These are phyloP conservation scores for Lizonia empirigonia DNA, from an alignment of 2,329 filamentous ascomycete genomes.

Conservation along the genomic window DNA sequence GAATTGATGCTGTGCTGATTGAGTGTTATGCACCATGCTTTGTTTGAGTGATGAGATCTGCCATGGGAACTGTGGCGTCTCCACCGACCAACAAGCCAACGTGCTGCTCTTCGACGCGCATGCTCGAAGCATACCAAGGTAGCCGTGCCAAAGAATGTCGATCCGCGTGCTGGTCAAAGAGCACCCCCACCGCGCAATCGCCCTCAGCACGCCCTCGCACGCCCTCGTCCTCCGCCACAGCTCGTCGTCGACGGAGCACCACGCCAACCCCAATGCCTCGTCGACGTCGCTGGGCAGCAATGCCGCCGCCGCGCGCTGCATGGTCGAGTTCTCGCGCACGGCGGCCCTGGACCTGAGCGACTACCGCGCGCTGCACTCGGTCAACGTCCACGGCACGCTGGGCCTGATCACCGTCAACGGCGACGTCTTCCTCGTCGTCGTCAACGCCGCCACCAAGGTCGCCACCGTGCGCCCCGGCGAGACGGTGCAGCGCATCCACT, in stretches of 20 bases:
- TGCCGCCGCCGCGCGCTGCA: conserved; percentile 65
- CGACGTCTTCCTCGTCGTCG: conserved; percentile 90
- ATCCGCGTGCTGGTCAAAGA: conserved; percentile 86
- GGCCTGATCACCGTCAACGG: conserved; percentile 82
- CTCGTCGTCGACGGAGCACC: conserved; percentile 63
- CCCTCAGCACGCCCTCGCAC: conserved; percentile 78
- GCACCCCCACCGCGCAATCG: conserved; percentile 84
- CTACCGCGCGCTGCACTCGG: conserved; percentile 75
- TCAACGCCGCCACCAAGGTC: conserved; percentile 77
- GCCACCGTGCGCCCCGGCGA: conserved; percentile 86
- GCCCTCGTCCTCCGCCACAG: conserved; percentile 85
- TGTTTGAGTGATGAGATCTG: conserved; percentile 4
- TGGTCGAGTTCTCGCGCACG: conserved; percentile 80
- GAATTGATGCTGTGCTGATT: neutral
- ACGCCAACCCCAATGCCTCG: conserved; percentile 56
- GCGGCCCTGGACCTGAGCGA: conserved; percentile 71
- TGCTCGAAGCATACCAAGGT: conserved; percentile 15
- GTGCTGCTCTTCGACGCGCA: conserved; percentile 22
- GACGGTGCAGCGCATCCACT: conserved; percentile 83
- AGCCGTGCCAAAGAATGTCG: conserved; percentile 34
- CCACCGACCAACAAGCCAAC: conserved; percentile 19
- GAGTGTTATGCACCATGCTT: neutral
- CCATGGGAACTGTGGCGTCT: conserved; percentile 3
- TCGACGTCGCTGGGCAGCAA: conserved; percentile 56
- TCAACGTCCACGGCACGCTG: conserved; percentile 82